phyloP scores from a whole-genome alignment of 2,329 filamentous ascomycete genomes.

The Coleophoma cylindrospora region DNA sequence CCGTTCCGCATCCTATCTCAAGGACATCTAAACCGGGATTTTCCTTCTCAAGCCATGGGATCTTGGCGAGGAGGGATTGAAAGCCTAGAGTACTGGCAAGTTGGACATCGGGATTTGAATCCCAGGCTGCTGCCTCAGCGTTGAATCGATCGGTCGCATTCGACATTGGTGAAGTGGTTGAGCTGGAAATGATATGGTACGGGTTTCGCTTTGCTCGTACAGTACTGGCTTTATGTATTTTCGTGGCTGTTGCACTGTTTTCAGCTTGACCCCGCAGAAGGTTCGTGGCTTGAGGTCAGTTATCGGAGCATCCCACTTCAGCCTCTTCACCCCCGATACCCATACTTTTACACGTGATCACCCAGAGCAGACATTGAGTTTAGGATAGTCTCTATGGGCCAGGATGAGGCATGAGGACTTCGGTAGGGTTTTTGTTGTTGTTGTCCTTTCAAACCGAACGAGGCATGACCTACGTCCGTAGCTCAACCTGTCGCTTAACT shows the following conservation, averaged over 20 bases:
- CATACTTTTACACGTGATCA: too few species aligned
- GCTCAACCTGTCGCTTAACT: too few species aligned
- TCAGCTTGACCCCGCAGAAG: too few species aligned
- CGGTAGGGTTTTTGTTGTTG: too few species aligned
- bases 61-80: conserved; percentile 35
- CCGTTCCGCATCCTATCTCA: conserved; percentile 92
- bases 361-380: too few species aligned
- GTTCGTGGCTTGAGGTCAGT: too few species aligned
- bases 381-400: too few species aligned
- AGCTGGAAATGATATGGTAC: background rate
- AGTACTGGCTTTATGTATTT: background rate
- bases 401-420: too few species aligned
- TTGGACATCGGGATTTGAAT: conserved; percentile 45
- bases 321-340: too few species aligned
- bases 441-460: too few species aligned
- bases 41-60: conserved; percentile 23
- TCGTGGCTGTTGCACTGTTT: background rate
- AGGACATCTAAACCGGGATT: conserved; percentile 52
- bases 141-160: conserved; percentile 40
- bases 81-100: conserved; percentile 37
- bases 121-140: conserved; percentile 47
- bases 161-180: background rate
- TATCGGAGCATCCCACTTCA: too few species aligned
- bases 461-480: too few species aligned
- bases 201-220: background rate